Evolutionary conservation across 495 filamentous ascomycete genomes (phyloP).

Genomic region (Podospora pseudocomata): DNA sequence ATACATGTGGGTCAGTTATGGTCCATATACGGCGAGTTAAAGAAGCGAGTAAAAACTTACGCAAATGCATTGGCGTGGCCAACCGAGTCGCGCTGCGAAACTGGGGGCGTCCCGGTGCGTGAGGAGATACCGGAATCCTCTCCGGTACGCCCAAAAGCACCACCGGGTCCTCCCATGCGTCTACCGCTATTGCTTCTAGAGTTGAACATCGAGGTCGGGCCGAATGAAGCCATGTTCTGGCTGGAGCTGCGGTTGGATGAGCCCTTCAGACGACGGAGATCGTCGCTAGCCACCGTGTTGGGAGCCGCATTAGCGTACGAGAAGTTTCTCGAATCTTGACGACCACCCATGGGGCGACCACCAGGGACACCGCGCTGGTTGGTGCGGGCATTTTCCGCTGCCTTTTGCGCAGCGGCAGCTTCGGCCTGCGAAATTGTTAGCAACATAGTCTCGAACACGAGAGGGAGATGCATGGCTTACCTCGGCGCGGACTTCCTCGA

Average conservation of each 20-base stretch:
- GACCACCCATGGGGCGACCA: slow-evolving; percentile 66
- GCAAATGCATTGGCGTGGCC: slow-evolving; percentile 84
- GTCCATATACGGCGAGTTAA: slow-evolving; percentile 10
- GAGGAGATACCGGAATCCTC: slow-evolving; percentile 76
- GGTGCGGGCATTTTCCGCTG: slow-evolving; percentile 56
- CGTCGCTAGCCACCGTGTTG: slow-evolving; percentile 83
- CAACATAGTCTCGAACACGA: slow-evolving; percentile 8
- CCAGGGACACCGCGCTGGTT: slow-evolving; percentile 59
- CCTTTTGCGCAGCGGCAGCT: slow-evolving; percentile 68
- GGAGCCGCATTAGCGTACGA: slow-evolving; percentile 61
- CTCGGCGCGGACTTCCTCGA: slow-evolving; percentile 84
- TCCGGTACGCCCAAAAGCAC: slow-evolving; percentile 62
- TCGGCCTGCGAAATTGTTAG: slow-evolving; percentile 43
- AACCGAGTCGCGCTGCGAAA: slow-evolving; percentile 60
- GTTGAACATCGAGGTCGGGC: slow-evolving; percentile 74
- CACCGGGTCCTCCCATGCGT: slow-evolving; percentile 65
- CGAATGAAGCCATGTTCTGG: slow-evolving; percentile 64
- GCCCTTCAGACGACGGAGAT: slow-evolving; percentile 73
- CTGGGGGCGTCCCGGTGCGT: slow-evolving; percentile 81
- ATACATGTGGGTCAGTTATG: slow-evolving; percentile 22
- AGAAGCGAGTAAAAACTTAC: slow-evolving; percentile 51
- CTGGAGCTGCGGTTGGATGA: slow-evolving; percentile 52
- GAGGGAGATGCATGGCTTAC: slow-evolving; percentile 42
- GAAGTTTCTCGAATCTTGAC: slow-evolving; percentile 82
- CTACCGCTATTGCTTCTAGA: slow-evolving; percentile 78